Conservation (phyloP, 2,329 filamentous ascomycete genomes). For the Fusarium sp. region DNA sequence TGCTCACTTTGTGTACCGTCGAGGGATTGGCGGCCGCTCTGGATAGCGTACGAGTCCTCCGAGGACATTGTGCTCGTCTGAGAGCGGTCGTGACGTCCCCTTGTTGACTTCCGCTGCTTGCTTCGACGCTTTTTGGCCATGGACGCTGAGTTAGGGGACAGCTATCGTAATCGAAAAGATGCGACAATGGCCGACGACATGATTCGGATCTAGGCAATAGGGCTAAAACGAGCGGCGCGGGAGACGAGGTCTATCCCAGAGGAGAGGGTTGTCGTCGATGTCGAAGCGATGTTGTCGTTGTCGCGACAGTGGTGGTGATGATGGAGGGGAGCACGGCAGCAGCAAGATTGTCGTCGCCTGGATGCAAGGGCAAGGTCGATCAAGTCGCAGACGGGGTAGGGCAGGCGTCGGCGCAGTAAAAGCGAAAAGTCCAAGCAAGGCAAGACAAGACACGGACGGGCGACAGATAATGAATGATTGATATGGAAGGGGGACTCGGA, state of each 20-base stretch:
- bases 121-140: slow-evolving; percentile 50
- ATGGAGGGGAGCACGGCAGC: neutral
- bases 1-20: slow-evolving; percentile 47
- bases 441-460: neutral
- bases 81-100: slow-evolving; percentile 35
- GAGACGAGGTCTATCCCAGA: slow-evolving; percentile 12
- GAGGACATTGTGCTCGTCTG: slow-evolving; percentile 47
- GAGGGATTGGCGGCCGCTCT: slow-evolving; percentile 47
- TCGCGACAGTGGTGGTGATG: neutral
- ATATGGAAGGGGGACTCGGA: slow-evolving; percentile 6
- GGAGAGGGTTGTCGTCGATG: slow-evolving; percentile 2
- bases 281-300: neutral
- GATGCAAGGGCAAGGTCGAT: neutral
- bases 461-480: slow-evolving; percentile 17
- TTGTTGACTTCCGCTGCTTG: slow-evolving; percentile 43
- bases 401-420: neutral
- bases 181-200: slow-evolving; percentile 34
- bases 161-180: slow-evolving; percentile 34
- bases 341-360: neutral
- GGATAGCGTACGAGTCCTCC: slow-evolving; percentile 43
- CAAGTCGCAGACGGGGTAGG: neutral
- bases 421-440: neutral
- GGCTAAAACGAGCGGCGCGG: slow-evolving; percentile 30
- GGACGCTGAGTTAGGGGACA: slow-evolving; percentile 31
- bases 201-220: slow-evolving; percentile 24